These are phyloP conservation scores for Didymella sp. DNA, from an alignment of 2,329 filamentous ascomycete genomes.

Conservation along the genomic window DNA sequence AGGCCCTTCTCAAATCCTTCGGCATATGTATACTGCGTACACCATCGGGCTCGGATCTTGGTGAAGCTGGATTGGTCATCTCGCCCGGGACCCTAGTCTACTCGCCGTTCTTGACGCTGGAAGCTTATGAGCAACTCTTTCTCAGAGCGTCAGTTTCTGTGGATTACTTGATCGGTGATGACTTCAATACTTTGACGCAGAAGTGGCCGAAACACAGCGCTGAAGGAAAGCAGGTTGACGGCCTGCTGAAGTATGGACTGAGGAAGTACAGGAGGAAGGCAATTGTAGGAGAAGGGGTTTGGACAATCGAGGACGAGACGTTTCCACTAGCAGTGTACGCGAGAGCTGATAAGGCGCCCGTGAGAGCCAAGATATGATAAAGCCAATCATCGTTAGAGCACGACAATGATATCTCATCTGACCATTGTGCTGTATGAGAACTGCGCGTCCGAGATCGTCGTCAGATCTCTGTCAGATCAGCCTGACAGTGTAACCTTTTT, in stretches of 20 bases:
- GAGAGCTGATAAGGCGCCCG: neutral
- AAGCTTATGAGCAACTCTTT: slow-evolving; percentile 29
- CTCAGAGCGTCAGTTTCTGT: slow-evolving; percentile 2
- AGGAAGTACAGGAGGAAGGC: slow-evolving; percentile 25
- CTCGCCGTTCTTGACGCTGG: slow-evolving; percentile 38
- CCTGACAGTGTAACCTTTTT: neutral
- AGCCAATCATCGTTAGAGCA: too few species aligned
- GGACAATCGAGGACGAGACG: slow-evolving; percentile 32
- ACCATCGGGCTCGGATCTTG: slow-evolving; percentile 32
- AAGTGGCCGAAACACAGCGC: slow-evolving; percentile 42
- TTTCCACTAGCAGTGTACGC: slow-evolving; percentile 42
- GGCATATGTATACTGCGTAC: slow-evolving; percentile 34
- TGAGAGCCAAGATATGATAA: neutral
- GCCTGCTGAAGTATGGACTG: slow-evolving; percentile 22
- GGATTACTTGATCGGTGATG: slow-evolving; percentile 35
- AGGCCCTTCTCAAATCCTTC: slow-evolving; percentile 31
- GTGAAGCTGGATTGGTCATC: slow-evolving; percentile 34
- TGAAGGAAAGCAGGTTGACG: slow-evolving; percentile 34
- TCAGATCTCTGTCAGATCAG: neutral
- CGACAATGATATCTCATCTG: too few species aligned
- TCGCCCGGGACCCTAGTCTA: slow-evolving; percentile 35
- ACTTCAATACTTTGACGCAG: slow-evolving; percentile 35
- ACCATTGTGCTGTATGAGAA: too few species aligned
- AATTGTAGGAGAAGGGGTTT: slow-evolving; percentile 33
- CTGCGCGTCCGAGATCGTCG: too few species aligned